Conservation (phyloP, 352 stramenopile genomes). For the Phytophthora sp. region DNA sequence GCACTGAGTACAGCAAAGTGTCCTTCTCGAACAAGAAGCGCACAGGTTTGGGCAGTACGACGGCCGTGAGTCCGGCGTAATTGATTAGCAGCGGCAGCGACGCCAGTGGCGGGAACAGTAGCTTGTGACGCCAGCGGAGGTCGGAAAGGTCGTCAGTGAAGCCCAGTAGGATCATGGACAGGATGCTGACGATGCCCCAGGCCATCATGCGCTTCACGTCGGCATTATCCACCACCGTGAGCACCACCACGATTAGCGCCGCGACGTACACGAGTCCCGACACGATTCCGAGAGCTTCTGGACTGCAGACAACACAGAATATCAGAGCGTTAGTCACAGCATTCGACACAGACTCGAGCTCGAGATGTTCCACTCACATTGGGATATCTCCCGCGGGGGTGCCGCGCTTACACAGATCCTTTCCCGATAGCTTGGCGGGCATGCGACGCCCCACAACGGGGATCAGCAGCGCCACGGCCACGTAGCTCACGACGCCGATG, state of each 20-base stretch:
- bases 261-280: conserved; percentile 87
- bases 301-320: conserved; percentile 42
- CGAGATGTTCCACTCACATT: conserved; percentile 60
- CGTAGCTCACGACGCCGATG: conserved; percentile 68
- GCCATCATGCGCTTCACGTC: conserved; percentile 81
- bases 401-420: conserved; percentile 94
- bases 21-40: conserved; percentile 78
- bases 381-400: conserved; percentile 86
- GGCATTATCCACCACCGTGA: conserved; percentile 68
- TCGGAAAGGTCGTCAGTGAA: conserved; percentile 97
- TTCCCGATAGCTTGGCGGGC: conserved; percentile 87
- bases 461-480: conserved; percentile 67
- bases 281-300: conserved; percentile 89
- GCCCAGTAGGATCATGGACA: conserved; percentile 94
- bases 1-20: conserved; percentile 55
- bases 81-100: conserved; percentile 96
- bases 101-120: conserved; percentile 96
- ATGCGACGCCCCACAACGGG: conserved; percentile 62
- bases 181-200: conserved; percentile 82
- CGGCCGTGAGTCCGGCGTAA: conserved; percentile 95
- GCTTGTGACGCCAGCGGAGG: conserved; percentile 95
- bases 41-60: conserved; percentile 93
- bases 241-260: conserved; percentile 69
- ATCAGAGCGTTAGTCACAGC: neutral
- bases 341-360: neutral